A percentile compares a stretch with the other conserved stretches of the same genome.
Conservation (phyloP, 495 filamentous ascomycete species). For the Lichina pygmaea region DNA sequence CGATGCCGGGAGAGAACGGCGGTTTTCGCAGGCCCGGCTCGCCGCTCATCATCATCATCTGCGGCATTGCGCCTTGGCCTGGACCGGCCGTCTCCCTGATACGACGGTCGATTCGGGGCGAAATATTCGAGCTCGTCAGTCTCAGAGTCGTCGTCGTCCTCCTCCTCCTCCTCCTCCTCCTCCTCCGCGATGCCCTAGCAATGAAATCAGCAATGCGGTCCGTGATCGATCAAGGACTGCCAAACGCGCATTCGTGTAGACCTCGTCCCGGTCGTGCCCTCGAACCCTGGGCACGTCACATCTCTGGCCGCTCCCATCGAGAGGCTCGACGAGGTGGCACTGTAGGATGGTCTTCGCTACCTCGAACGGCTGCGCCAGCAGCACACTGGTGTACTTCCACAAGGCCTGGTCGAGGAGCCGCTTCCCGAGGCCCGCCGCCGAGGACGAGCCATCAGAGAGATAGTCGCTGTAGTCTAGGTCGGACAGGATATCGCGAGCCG, state of each 20-base stretch:
- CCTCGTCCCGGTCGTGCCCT: too few relatives aligned
- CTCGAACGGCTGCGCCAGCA: conserved; percentile 88
- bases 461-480: conserved; percentile 81
- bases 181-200: conserved; percentile 12
- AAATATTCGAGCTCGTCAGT: neutral
- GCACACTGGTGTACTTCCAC: conserved; percentile 60
- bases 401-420: conserved; percentile 51
- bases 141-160: conserved; percentile 4
- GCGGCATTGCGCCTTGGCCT: too few relatives aligned
- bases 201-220: too few relatives aligned
- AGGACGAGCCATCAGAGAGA: conserved; percentile 47
- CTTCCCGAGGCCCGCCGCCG: conserved; percentile 40
- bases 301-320: too few relatives aligned
- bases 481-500: conserved; percentile 57
- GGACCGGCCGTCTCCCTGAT: too few relatives aligned
- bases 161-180: conserved; percentile 9
- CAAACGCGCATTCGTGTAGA: too few relatives aligned
- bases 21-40: neutral
- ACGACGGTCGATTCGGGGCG: neutral
- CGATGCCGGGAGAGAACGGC: conserved; percentile 25
- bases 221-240: too few relatives aligned
- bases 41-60: neutral
- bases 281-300: too few relatives aligned
- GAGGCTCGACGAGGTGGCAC: conserved; percentile 23
- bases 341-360: conserved; percentile 86